Percentiles rank a stretch among this genome's conserved stretches.
Evolutionary conservation across 176 grass and related monocot genomes (phyloP).

Genomic region (Dendrocalamus sinicus): DNA sequence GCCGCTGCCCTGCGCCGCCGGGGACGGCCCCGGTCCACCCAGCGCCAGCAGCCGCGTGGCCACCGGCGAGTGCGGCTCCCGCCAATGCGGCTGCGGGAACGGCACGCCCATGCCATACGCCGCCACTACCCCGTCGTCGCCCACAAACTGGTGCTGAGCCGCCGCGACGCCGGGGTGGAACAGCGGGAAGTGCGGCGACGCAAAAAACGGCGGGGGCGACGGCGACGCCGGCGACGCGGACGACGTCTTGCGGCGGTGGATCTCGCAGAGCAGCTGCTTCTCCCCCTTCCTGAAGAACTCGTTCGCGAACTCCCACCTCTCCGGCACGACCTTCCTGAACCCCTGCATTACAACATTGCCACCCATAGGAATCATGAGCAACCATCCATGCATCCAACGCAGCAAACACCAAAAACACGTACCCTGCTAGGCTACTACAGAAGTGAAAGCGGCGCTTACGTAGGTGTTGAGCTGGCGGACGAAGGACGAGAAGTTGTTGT

Average conservation of each 20-base stretch:
- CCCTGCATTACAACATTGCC: conserved; percentile 57
- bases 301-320: conserved; percentile 93
- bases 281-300: conserved; percentile 90
- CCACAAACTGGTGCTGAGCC: conserved; percentile 52
- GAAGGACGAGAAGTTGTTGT: conserved; percentile 99
- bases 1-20: not conserved
- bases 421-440: not conserved
- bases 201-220: conserved; percentile 63
- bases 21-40: not conserved
- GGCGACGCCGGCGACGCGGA: conserved; percentile 56
- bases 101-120: conserved; percentile 47
- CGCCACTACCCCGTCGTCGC: conserved; percentile 43
- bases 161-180: conserved; percentile 49
- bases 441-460: conserved; percentile 46
- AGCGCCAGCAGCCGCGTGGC: conserved; percentile 57
- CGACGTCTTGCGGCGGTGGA: conserved; percentile 87
- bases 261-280: conserved; percentile 80
- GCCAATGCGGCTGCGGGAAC: conserved; percentile 55
- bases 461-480: conserved; percentile 99
- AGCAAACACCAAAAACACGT: not conserved
- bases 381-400: not conserved
- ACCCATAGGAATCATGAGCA: not conserved
- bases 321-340: conserved; percentile 80
- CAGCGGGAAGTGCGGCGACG: conserved; percentile 56
- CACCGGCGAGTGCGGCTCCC: conserved; percentile 39